Evolutionary conservation across 345 rosid genomes (phyloP), one percentile per base, ranked within the genome.

Genomic region (Hirschfeldia incana): DNA sequence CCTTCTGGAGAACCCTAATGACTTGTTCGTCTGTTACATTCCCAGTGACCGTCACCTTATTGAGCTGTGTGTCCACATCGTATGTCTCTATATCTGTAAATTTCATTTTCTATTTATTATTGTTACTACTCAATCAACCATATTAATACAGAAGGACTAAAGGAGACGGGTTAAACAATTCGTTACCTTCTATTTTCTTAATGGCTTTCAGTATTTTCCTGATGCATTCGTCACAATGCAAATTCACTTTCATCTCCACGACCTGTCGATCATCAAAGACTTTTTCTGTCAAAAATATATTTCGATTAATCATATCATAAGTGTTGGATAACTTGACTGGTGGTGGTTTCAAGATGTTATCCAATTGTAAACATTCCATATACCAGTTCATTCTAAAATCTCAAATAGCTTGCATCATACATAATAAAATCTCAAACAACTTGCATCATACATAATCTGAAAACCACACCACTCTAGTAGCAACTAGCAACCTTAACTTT

Each of bases 171-270:
- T 21, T 21, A 21, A 21, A 21, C 21, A 21, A 21, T 21, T 21
- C 21, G 21, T 67, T 85, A 91, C 97, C 95, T 69, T 87, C 88
- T 65, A 92, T 86, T 77, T 92, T 92, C 88, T 94, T 92, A 78
- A 94, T 89, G 32, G 94, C 93, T 77, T 94, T 90, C 30, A 94
- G 78, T 85, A 94, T 90, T 73, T 92, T 92, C 85, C 83, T 90
- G 80, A 89, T 90, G 67, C 97, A 88, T 69, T 90, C 91, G 0
- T 90, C 90, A 29, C 98, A 93, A 39, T 91, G 97, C 79, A 91
- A 81, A 42, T 87, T 88, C 76, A 94, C 97, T 80, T 87, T 90
- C 76, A 94, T 49, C 71, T 92, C 97, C 79, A 94, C 98, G 71
- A 88, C 84, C 97, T 94, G 62, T 7, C 5, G 21, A 21, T 21